Evolutionary conservation across 768 basidiomycete species (phyloP).

Genomic region (Mycena rebaudengoi): DNA sequence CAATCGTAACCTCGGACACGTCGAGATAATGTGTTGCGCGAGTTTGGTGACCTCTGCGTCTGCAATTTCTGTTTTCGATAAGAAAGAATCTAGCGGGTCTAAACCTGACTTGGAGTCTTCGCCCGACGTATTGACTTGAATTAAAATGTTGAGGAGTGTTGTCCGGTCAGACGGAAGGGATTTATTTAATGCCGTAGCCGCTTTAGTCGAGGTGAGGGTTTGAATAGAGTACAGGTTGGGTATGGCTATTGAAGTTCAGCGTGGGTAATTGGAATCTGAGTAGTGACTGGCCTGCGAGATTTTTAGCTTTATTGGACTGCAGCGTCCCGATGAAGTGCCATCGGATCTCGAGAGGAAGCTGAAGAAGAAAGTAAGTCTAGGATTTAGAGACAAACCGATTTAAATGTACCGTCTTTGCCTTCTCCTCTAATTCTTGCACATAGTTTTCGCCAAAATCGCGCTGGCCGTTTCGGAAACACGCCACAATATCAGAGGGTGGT

Average conservation of each 20-base stretch:
- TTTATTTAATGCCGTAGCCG: slow-evolving; percentile 82
- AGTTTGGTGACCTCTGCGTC: slow-evolving; percentile 67
- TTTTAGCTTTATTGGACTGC: slow-evolving; percentile 93
- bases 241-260: slow-evolving; percentile 60
- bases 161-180: slow-evolving; percentile 63
- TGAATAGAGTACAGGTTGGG: slow-evolving; percentile 89
- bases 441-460: slow-evolving; percentile 98
- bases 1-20: slow-evolving; percentile 79
- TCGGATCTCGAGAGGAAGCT: slow-evolving; percentile 88
- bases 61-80: slow-evolving; percentile 37
- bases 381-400: background rate
- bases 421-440: slow-evolving; percentile 90
- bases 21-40: slow-evolving; percentile 70
- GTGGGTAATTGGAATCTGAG: background rate
- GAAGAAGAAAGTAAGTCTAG: slow-evolving; percentile 10
- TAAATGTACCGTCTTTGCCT: slow-evolving; percentile 70
- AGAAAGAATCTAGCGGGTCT: slow-evolving; percentile 60
- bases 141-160: slow-evolving; percentile 76
- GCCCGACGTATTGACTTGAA: slow-evolving; percentile 95
- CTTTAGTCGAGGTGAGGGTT: slow-evolving; percentile 82
- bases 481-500: slow-evolving; percentile 84
- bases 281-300: slow-evolving; percentile 69
- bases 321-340: slow-evolving; percentile 98
- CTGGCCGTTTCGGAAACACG: slow-evolving; percentile 83
- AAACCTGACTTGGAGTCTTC: slow-evolving; percentile 92